Evolutionary conservation across 2,329 filamentous ascomycete genomes (phyloP).

Genomic region (Canariomyces notabilis): DNA sequence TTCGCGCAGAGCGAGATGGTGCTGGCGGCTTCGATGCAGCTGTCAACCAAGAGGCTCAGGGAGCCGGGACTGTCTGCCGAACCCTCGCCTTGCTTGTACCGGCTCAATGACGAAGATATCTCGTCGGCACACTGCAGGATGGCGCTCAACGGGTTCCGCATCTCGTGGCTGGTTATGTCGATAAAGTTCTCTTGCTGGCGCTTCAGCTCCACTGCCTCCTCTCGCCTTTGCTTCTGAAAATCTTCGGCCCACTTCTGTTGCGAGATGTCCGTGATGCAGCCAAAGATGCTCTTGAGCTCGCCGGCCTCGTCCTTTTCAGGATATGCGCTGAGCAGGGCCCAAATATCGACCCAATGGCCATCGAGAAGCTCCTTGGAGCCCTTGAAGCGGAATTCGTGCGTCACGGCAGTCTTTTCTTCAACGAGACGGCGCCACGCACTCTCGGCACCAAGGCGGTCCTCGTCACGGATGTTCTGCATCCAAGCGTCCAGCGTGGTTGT

Average conservation of each 20-base stretch:
- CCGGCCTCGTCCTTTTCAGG: conserved; percentile 63
- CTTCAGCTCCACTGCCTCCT: conserved; percentile 63
- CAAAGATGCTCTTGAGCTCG: conserved; percentile 68
- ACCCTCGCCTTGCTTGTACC: conserved; percentile 34
- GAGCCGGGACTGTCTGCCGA: conserved; percentile 30
- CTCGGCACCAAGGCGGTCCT: conserved; percentile 57
- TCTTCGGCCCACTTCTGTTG: conserved; percentile 81
- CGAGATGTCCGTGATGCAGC: conserved; percentile 79
- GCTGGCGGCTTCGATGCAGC: conserved; percentile 68
- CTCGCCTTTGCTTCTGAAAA: conserved; percentile 69
- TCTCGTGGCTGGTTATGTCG: conserved; percentile 68
- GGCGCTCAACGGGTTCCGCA: conserved; percentile 68
- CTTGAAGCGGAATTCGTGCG: conserved; percentile 72
- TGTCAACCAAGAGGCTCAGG: conserved; percentile 46
- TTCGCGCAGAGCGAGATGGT: conserved; percentile 76
- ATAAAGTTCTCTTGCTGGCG: conserved; percentile 77
- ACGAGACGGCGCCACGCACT: conserved; percentile 59
- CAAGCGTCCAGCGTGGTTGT: conserved; percentile 57
- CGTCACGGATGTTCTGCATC: conserved; percentile 66
- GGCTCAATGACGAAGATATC: conserved; percentile 56
- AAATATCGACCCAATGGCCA: conserved; percentile 60
- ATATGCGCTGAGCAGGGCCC: conserved; percentile 73
- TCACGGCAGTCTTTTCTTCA: conserved; percentile 57
- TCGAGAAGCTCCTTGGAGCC: conserved; percentile 57
- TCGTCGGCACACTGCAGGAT: conserved; percentile 71